phyloP scores from a whole-genome alignment of 345 rosid species.

The Lagerstroemia speciosa region DNA sequence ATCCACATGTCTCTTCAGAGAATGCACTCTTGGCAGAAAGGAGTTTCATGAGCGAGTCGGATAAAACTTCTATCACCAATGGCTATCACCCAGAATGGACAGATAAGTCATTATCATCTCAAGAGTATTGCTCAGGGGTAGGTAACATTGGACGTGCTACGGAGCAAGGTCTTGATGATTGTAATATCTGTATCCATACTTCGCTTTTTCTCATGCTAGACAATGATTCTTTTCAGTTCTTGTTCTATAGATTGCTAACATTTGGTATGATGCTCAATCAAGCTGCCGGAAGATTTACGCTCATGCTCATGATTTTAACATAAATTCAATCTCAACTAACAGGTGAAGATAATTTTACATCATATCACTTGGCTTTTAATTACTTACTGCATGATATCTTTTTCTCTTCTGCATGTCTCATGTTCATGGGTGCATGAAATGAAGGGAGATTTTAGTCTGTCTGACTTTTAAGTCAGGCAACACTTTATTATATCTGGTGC shows the following conservation, averaged over 20 bases:
- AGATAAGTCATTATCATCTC: conserved; percentile 17
- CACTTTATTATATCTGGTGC: not conserved
- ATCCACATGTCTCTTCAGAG: conserved; percentile 36
- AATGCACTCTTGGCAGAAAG: conserved; percentile 47
- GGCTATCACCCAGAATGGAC: conserved; percentile 32
- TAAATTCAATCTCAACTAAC: conserved; percentile 86
- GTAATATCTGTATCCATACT: not conserved
- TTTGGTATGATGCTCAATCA: conserved; percentile 33
- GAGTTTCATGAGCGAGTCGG: conserved; percentile 34
- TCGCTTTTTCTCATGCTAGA: conserved; percentile 4
- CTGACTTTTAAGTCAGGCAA: not conserved
- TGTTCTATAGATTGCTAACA: conserved; percentile 32
- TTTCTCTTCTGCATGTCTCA: not conserved
- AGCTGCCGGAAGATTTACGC: conserved; percentile 53
- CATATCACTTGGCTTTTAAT: not conserved
- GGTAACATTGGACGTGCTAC: conserved; percentile 4
- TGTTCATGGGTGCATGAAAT: not conserved
- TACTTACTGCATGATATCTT: conserved; percentile 1
- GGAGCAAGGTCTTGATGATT: not conserved
- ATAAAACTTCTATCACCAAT: conserved; percentile 16
- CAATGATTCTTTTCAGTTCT: conserved; percentile 14
- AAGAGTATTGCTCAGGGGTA: conserved; percentile 32
- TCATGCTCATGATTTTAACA: conserved; percentile 69
- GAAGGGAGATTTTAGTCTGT: not conserved
- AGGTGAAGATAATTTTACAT: conserved; percentile 36